Base-by-base conservation (phyloP, 345 rosid genomes). In the Eucalyptus sideroxylon region DNA sequence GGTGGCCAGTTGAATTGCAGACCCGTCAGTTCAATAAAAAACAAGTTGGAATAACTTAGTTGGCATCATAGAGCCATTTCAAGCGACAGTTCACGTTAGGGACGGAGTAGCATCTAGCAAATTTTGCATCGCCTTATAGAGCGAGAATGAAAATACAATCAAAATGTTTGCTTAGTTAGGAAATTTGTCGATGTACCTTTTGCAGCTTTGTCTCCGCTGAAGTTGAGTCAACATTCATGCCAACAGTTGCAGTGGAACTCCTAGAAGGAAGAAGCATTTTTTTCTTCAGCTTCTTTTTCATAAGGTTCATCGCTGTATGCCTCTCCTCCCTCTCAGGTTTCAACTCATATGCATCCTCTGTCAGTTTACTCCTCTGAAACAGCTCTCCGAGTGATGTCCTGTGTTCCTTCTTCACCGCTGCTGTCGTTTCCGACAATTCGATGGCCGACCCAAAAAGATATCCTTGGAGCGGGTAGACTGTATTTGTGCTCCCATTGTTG, bases 331-430 rank as follows among this genome's bases (percentile, higher is more conserved):
- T 92, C 83, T 93, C 96, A n/a, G 81, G 91, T 92, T 92, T 95
- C 30, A 86, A 87, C 24, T 92, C 93, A 81, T 56, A 42, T 86
- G 67, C 88, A 42, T 94, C 96, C 91, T 95, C 97, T 53, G 90
- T 87, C 77, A 94, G 80, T 92, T 95, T 94, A 85, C 93, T 94
- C 92, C 89, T 95, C 92, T 96, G 97, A 89, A 96, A 94, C 90
- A 96, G 92, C 92, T 96, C 98, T 21, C 97, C 97, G 17, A 96
- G 96, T 16, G 98, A 95, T 56, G 96, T 94, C 93, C 97, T 95
- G 24, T 92, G 87, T 65, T 95, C 97, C 93, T 94, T 95, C 92
- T 93, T 95, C 72, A 93, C 96, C 50, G 87, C 92, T 50, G 95
- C 80, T 59, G 94, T 92, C 37, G 96, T 95, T 91, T 95, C 96